Percentiles rank a stretch among this genome's conserved stretches.
phyloP scores from a whole-genome alignment of 768 basidiomycete species.

The Solioccasus polychromus region DNA sequence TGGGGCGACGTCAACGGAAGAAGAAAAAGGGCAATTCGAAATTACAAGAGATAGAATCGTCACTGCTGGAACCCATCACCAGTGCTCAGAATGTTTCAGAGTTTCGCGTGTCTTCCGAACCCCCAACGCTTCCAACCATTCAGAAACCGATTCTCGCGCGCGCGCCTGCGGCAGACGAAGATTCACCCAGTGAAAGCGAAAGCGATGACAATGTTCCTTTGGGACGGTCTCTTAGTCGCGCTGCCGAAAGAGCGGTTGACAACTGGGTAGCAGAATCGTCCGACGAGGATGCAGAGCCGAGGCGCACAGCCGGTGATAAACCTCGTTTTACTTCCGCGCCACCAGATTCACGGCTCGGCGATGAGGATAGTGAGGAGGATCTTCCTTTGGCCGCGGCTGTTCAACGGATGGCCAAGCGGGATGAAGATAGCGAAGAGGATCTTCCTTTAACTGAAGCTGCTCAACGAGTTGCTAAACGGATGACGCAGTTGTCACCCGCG shows the following conservation, averaged over 20 bases:
- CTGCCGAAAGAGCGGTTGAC: slow-evolving; percentile 24
- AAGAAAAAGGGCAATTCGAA: slow-evolving; percentile 46
- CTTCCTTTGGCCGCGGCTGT: slow-evolving; percentile 68
- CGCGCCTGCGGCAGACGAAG: slow-evolving; percentile 33
- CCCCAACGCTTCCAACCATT: slow-evolving; percentile 35
- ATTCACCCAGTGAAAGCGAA: slow-evolving; percentile 51
- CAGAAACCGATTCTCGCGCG: slow-evolving; percentile 32
- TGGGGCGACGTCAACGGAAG: slow-evolving; percentile 33
- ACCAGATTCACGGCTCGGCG: background rate
- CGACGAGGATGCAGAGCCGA: slow-evolving; percentile 55
- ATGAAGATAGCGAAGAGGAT: slow-evolving; percentile 75
- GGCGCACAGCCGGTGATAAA: slow-evolving; percentile 58
- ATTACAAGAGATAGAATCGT: slow-evolving; percentile 40
- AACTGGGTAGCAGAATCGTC: slow-evolving; percentile 57
- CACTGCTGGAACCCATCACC: slow-evolving; percentile 21
- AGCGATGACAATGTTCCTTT: slow-evolving; percentile 40
- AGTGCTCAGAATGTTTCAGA: slow-evolving; percentile 33
- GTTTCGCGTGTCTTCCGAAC: slow-evolving; percentile 16
- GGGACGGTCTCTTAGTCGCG: slow-evolving; percentile 15
- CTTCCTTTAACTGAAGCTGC: slow-evolving; percentile 68
- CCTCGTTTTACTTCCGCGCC: slow-evolving; percentile 38
- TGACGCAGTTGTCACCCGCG: slow-evolving; percentile 27
- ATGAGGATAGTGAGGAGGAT: slow-evolving; percentile 65
- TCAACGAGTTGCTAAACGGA: slow-evolving; percentile 51
- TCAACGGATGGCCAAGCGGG: slow-evolving; percentile 51